phyloP scores from a whole-genome alignment of 2,329 filamentous ascomycete species.

The Mycosphaerelloides madeirae region DNA sequence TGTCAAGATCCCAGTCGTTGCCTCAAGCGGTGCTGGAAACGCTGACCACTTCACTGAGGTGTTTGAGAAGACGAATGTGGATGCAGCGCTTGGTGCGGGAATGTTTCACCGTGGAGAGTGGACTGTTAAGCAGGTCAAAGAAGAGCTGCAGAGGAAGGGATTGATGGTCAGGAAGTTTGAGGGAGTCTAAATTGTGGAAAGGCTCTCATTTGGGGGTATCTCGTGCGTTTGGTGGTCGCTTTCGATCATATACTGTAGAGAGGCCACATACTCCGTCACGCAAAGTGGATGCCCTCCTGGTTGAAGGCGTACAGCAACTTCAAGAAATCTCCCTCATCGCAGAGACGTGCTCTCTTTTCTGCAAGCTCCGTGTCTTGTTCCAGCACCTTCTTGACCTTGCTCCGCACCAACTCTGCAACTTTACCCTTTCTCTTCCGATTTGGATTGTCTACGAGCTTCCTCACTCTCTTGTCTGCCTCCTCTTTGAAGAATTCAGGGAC shows the following conservation, averaged over 20 bases:
- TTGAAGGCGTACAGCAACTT: conserved; percentile 80
- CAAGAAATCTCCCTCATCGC: conserved; percentile 89
- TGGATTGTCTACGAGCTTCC: conserved; percentile 52
- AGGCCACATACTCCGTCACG: conserved; percentile 37
- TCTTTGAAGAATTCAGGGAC: conserved; percentile 82
- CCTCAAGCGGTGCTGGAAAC: conserved; percentile 84
- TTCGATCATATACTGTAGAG: conserved; percentile 4
- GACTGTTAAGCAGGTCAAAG: conserved; percentile 90
- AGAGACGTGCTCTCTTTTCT: conserved; percentile 77
- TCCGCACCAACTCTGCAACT: conserved; percentile 73
- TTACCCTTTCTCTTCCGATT: conserved; percentile 70
- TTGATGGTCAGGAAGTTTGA: conserved; percentile 79
- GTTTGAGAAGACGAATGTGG: conserved; percentile 76
- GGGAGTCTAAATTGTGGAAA: conserved; percentile 34
- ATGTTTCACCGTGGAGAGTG: conserved; percentile 98
- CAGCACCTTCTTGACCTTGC: conserved; percentile 81
- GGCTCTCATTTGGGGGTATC: not conserved
- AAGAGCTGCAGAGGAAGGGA: conserved; percentile 65
- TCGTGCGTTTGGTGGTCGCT: not conserved
- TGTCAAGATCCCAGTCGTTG: conserved; percentile 88
- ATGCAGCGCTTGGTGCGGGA: conserved; percentile 89
- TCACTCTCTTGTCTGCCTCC: conserved; percentile 47
- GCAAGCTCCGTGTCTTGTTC: conserved; percentile 74
- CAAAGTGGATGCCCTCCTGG: conserved; percentile 88
- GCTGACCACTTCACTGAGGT: conserved; percentile 88